Conservation (phyloP, 495 filamentous ascomycete species). For the Wilcoxina mikolae region DNA sequence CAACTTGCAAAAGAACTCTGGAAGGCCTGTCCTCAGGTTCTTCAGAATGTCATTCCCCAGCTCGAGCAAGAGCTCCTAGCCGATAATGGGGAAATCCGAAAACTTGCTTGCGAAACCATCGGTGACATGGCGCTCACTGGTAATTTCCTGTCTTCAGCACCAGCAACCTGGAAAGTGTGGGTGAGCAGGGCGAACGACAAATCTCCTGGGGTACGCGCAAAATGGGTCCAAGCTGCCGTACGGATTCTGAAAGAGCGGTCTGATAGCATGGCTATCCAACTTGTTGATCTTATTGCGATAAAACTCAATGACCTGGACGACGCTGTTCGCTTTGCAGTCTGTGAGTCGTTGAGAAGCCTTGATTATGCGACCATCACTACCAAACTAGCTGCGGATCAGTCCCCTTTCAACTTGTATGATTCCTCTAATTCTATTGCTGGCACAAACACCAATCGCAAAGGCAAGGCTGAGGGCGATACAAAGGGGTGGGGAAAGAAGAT, state of each 20-base stretch:
- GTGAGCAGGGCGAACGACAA: constrained; percentile 75
- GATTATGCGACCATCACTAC: constrained; percentile 58
- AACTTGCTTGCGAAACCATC: constrained; percentile 80
- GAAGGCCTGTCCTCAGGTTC: constrained; percentile 74
- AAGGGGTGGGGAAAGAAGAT: constrained; percentile 32
- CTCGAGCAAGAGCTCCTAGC: constrained; percentile 83
- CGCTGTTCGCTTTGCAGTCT: constrained; percentile 71
- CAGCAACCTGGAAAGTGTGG: constrained; percentile 28
- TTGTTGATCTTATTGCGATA: constrained; percentile 58
- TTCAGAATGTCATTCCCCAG: constrained; percentile 87
- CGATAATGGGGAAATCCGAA: constrained; percentile 71
- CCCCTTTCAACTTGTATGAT: constrained; percentile 25
- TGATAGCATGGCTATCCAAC: constrained; percentile 28
- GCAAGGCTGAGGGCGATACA: constrained; percentile 33
- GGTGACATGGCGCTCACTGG: constrained; percentile 54
- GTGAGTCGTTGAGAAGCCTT: constrained; percentile 64
- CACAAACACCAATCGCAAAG: constrained; percentile 29
- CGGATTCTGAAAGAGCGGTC: constrained; percentile 45
- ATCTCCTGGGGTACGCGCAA: constrained; percentile 57
- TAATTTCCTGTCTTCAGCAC: constrained; percentile 18
- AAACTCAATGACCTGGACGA: constrained; percentile 84
- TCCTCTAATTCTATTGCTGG: constrained; percentile 5
- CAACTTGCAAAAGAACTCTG: constrained; percentile 79
- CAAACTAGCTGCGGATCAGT: constrained; percentile 50
- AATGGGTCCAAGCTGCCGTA: constrained; percentile 73